Conservation (phyloP, 805 yeast genomes). For the Saccharomycopsis oosterbeekiorum region DNA sequence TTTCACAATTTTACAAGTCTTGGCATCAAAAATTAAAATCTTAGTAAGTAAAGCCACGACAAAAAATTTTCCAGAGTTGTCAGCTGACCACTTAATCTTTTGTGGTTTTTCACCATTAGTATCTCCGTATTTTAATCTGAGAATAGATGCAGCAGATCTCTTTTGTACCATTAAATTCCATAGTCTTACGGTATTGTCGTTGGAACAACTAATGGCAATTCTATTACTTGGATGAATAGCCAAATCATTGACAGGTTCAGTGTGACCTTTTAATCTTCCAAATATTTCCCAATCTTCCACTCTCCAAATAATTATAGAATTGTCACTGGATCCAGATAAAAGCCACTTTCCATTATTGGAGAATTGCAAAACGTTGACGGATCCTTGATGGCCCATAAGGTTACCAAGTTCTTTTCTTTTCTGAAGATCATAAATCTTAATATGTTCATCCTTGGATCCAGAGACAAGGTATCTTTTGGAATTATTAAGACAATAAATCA, state of each 20-base stretch:
- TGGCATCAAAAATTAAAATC: constrained; percentile 54
- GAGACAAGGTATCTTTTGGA: constrained; percentile 82
- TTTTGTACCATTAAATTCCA: constrained; percentile 97
- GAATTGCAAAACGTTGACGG: constrained; percentile 69
- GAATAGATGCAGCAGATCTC: constrained; percentile 59
- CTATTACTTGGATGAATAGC: constrained; percentile 86
- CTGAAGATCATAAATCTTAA: constrained; percentile 87
- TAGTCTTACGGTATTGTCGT: constrained; percentile 71
- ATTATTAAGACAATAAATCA: constrained; percentile 76
- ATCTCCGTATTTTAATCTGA: constrained; percentile 48
- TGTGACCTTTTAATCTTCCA: constrained; percentile 83
- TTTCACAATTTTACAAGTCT: constrained; percentile 46
- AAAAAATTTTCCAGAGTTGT: constrained; percentile 49
- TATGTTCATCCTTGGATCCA: constrained; percentile 93
- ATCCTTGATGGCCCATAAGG: constrained; percentile 78
- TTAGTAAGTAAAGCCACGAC: constrained; percentile 64
- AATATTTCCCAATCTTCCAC: constrained; percentile 94
- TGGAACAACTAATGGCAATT: constrained; percentile 82
- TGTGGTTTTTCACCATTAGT: constrained; percentile 60
- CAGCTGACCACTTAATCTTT: constrained; percentile 54
- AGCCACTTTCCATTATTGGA: constrained; percentile 77
- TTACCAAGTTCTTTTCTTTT: constrained; percentile 92
- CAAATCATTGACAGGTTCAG: constrained; percentile 70
- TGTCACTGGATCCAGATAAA: constrained; percentile 83
- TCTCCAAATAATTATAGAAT: constrained; percentile 85